Evolutionary conservation across 1,139 yeast species (phyloP), one percentile per base, ranked within the genome.

Genomic region (Scheffersomyces lignicola): DNA sequence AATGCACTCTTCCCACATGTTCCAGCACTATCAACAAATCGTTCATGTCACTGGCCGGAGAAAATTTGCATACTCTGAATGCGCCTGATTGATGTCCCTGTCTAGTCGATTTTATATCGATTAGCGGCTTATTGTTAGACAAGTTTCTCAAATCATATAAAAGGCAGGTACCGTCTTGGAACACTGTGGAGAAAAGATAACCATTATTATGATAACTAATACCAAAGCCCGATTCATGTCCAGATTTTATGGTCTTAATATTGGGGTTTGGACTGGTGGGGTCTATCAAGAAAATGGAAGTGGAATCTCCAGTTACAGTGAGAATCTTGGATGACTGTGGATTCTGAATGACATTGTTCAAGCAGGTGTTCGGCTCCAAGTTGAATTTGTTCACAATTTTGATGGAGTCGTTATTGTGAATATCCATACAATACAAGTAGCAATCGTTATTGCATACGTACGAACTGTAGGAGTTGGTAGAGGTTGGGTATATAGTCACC

Each of bases 361-460:
- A 58, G 31, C 73, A 61, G 9, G 69, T 60, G 39, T 65, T 65
- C 22, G 52, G 41, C 43, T 69, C 73, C 44, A 74, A 69, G 35
- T 53, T 53, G 31, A 69, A 56, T 32, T 51, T 54, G 35, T 51
- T 51, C 25, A 54, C 43, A 20, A 64, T 49, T 11, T 52, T 58
- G 17, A 76, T 62, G 5, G 69, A 58, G n/a, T 77, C 69, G 39
- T 73, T 67, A 40, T 56, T 62, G 12, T 57, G 51, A 17, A 87
- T 68, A 44, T 81, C 83, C 37, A 86, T 71, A 39, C 75, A 66
- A 56, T 89, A 88, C 36, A 89, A 61, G 38, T 75, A 67, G 32
- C 79, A 76, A 55, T 89, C 97, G 54, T 89, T 89, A 56, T 88
- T 89, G 59, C 96, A 88, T 11, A 86, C 78, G 45, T 76, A 76